Evolutionary conservation across 176 grass and related monocot genomes (phyloP), one percentile per base, ranked within the genome.

Genomic region (Musa schizocarpa): DNA sequence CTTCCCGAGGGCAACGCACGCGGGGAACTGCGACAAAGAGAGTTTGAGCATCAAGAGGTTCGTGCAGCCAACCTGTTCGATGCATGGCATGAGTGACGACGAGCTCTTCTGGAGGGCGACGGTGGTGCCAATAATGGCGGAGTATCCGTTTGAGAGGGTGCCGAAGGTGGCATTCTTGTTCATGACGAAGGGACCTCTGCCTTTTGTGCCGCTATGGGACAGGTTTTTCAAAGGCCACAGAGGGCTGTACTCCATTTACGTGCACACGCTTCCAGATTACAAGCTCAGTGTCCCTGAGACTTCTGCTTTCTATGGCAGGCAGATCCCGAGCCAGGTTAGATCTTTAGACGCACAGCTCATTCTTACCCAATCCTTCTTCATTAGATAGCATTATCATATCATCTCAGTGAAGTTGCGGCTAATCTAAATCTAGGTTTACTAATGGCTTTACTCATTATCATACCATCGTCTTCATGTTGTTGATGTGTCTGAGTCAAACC

Each of bases 81-180:
- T 92, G 85, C 89, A 96, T 77, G 73, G 65, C 66, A 92, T 96
- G 92, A 88, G 79, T 24, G 89, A 96, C 76, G 76, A 75, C 52
- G 85, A 92, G 81, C 84, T 96, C 25, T 96, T 82, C 75, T 96
- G 92, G 92, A 85, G 89, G 56, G 89, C 92, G 20, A 84, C 89
- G 19, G 78, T 96, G 82, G 78, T 83, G 68, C 92, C 92, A 11
- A 65, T 76, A 49, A 82, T 70, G 74, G 52, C 52, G 16, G 56
- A 34, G 74, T 87, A 78, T 84, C 92, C 92, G 48, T 92, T 87
- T 80, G 72, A 83, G 17, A 85, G 87, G 48, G 83, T 86, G 75
- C 92, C 92, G n/a, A 96, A 89, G 83, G 83, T 96, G 69, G 92
- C 92, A 2, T 89, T 96, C 80, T 72, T 96, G 87, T 92, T 96